phyloP scores from a whole-genome alignment of 768 basidiomycete genomes.

The Dioszegia hungarica region DNA sequence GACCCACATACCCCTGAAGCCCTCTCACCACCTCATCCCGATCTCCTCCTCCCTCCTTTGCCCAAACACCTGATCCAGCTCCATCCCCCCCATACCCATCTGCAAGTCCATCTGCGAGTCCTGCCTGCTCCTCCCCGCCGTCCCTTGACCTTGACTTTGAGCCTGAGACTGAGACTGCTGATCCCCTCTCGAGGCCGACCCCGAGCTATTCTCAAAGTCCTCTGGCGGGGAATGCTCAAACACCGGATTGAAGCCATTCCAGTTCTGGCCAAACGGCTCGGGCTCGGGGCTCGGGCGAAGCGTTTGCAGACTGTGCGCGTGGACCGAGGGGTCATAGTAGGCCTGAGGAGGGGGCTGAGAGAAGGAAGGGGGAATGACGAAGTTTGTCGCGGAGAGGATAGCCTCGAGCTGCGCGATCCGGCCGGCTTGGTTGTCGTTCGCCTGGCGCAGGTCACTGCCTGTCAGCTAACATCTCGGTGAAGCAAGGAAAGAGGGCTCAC shows the following conservation, averaged over 20 bases:
- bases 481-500: slow-evolving; percentile 12
- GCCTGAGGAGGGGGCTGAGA: not conserved
- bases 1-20: too few relatives aligned
- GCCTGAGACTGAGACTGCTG: too few relatives aligned
- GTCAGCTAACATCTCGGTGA: not conserved
- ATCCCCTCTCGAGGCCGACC: slow-evolving; percentile 4
- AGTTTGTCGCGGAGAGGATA: slow-evolving; percentile 5
- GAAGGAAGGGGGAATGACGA: not conserved
- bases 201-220: not conserved
- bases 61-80: slow-evolving; percentile 16
- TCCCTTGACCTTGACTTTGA: too few relatives aligned
- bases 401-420: slow-evolving; percentile 36
- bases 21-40: slow-evolving; percentile 32
- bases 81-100: slow-evolving; percentile 26
- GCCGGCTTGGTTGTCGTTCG: slow-evolving; percentile 20
- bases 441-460: slow-evolving; percentile 26
- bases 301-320: slow-evolving; percentile 13
- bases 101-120: slow-evolving; percentile 21
- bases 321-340: not conserved
- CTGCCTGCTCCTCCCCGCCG: slow-evolving; percentile 1
- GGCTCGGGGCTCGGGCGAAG: slow-evolving; percentile 36
- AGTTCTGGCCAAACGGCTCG: slow-evolving; percentile 4
- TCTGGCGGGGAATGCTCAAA: slow-evolving; percentile 24
- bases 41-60: slow-evolving; percentile 20
- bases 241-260: not conserved